These are phyloP conservation scores for Stellera chamaejasme DNA, from an alignment of 345 rosid genomes.

Conservation along the genomic window DNA sequence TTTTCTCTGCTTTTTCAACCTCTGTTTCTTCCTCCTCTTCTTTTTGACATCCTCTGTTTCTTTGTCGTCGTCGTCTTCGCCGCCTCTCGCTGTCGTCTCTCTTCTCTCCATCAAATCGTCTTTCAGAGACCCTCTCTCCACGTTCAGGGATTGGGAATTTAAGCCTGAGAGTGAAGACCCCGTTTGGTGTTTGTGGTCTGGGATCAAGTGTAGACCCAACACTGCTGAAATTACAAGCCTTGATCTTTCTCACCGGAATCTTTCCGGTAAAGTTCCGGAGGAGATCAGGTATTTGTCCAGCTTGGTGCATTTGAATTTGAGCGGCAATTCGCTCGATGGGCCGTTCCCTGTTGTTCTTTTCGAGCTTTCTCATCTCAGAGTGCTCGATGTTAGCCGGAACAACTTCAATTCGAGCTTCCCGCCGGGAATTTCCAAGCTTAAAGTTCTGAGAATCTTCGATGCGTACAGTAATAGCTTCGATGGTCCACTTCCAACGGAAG, in stretches of 20 bases:
- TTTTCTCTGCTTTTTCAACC: constrained; percentile 22
- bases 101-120: constrained; percentile 72
- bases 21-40: constrained; percentile 22
- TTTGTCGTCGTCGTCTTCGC: background rate
- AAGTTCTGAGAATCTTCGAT: constrained; percentile 47
- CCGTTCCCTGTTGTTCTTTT: constrained; percentile 47
- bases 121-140: constrained; percentile 41
- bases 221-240: constrained; percentile 52
- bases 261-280: constrained; percentile 58
- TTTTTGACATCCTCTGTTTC: constrained; percentile 22
- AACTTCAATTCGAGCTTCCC: constrained; percentile 66
- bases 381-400: constrained; percentile 81
- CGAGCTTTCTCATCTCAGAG: constrained; percentile 45
- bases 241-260: constrained; percentile 68
- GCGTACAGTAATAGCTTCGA: constrained; percentile 80
- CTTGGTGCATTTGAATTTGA: constrained; percentile 64
- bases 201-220: constrained; percentile 47
- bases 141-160: constrained; percentile 72
- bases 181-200: constrained; percentile 89
- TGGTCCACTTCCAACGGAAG: constrained; percentile 54
- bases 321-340: constrained; percentile 54
- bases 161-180: constrained; percentile 23
- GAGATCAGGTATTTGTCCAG: constrained; percentile 53
- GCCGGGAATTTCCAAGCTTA: constrained; percentile 66
- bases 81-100: constrained; percentile 52